phyloP scores from a whole-genome alignment of 306 rosid species.

The Begonia masoniana region DNA sequence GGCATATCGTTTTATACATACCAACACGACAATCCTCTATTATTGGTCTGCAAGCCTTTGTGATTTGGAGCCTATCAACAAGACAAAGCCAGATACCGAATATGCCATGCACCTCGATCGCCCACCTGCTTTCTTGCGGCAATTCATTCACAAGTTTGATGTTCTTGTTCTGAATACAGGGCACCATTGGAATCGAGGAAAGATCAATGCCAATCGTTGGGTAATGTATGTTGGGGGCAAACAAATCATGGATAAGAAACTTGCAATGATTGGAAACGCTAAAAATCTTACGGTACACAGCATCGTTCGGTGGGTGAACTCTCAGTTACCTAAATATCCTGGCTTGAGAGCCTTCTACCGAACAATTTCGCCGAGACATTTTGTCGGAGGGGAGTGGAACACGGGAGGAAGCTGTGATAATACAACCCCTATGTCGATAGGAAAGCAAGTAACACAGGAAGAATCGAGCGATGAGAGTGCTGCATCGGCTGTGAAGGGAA shows the following conservation, averaged over 20 bases:
- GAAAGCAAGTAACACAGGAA: slow-evolving; percentile 44
- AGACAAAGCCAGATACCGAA: slow-evolving; percentile 26
- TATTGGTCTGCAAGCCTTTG: slow-evolving; percentile 90
- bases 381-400: slow-evolving; percentile 81
- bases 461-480: slow-evolving; percentile 64
- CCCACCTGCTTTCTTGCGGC: slow-evolving; percentile 65
- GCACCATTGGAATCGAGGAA: slow-evolving; percentile 90
- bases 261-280: slow-evolving; percentile 33
- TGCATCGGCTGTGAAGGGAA: slow-evolving; percentile 58
- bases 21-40: slow-evolving; percentile 75
- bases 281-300: slow-evolving; percentile 59
- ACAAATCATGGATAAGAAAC: slow-evolving; percentile 30
- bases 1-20: slow-evolving; percentile 68
- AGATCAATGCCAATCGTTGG: slow-evolving; percentile 67
- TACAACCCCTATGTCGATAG: slow-evolving; percentile 40
- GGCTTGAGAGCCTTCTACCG: slow-evolving; percentile 67
- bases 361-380: slow-evolving; percentile 85
- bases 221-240: slow-evolving; percentile 61
- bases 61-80: slow-evolving; percentile 55
- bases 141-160: slow-evolving; percentile 44
- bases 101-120: slow-evolving; percentile 91
- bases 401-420: slow-evolving; percentile 73
- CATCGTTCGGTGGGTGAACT: slow-evolving; percentile 59
- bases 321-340: slow-evolving; percentile 53
- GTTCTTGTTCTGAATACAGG: slow-evolving; percentile 91